Base-by-base conservation (phyloP, 2,329 filamentous ascomycete species). In the Myriosclerotinia curreyana region DNA sequence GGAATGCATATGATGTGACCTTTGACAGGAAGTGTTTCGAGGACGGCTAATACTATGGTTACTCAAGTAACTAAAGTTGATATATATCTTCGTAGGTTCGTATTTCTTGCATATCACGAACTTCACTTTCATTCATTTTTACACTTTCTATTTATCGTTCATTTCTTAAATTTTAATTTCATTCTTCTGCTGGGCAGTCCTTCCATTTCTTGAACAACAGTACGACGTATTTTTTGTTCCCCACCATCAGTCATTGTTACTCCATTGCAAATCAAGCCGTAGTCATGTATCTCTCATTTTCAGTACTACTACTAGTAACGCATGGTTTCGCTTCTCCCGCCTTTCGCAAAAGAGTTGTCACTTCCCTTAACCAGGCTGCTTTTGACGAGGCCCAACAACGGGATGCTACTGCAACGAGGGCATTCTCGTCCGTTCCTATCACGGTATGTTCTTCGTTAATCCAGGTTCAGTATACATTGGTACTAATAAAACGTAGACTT, bases 301-400 rank as follows among this genome's bases (percentile, higher is more conserved):
- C 49, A 28, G 15, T 59, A 15, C n/a, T 64, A 42, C 53, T 61
- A 11, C 31, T 61, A 20, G 56, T n/a, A 50, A 40, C 55, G 22
- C 31, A 12, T 36, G 44, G n/a, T 17, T 59, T 49, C 38, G 55
- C 62, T 34, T 61, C 58, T 44, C 58, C 63, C 3, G 22, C 59
- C 20, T 49, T 36, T 31, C 28, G 22, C 17, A 54, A 42, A 44
- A 49, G 48, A 40, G 25, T 46, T 17, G 63, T 65, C 8, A 34
- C 63, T 40, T 51, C 63, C 51, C 59, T 65, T 25, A 20, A 65
- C 25, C 58, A 48, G 28, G 25, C 54, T 42, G 54, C 66, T 46
- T 82, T 78, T 0, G 81, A 80, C 0, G 74, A 80, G 70, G 75
- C 78, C n/a, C 76, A 80, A 31, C 72, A 74, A 59, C 72, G 73